Evolutionary conservation across 805 yeast genomes (phyloP), one percentile per base, ranked within the genome.

Genomic region (Danielozyma ontarioensis): DNA sequence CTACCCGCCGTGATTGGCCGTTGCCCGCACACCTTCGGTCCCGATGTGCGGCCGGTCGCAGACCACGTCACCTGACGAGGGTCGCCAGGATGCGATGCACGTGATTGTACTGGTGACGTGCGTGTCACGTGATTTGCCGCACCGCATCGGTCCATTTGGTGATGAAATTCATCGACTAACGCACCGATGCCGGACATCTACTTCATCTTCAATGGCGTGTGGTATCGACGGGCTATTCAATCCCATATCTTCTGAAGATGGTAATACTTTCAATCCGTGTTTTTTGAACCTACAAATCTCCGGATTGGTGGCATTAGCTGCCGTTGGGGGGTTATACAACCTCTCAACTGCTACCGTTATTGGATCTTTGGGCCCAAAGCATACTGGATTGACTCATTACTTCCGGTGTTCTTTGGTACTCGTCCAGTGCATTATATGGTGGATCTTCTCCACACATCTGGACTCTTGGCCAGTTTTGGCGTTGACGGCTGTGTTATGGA

Each of bases 261-360:
- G 46, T 13, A 60, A 60, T 35, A 59, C 67, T 0, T 59, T 60
- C 42, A 59, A 59, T 28, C 67, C 66, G 5, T 59, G 64, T 36
- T 59, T 60, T 31, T 15, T 60, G 12, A 34, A 51, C 3, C 39
- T 36, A n/a, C n/a, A n/a, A n/a, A n/a, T n/a, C n/a, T n/a, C n/a
- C n/a, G n/a, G n/a, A n/a, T n/a, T n/a, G n/a, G n/a, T n/a, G n/a
- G n/a, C n/a, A n/a, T n/a, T n/a, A n/a, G n/a, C n/a, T n/a, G n/a
- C n/a, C n/a, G n/a, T n/a, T n/a, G n/a, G n/a, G n/a, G n/a, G n/a
- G n/a, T n/a, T n/a, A n/a, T n/a, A n/a, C n/a, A n/a, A n/a, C n/a
- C n/a, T n/a, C n/a, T n/a, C n/a, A n/a, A n/a, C n/a, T n/a, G n/a
- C n/a, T n/a, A n/a, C n/a, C n/a, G n/a, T n/a, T n/a, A n/a, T n/a